Conservation (phyloP, 2,329 filamentous ascomycete species). For the Botrytis medusae region DNA sequence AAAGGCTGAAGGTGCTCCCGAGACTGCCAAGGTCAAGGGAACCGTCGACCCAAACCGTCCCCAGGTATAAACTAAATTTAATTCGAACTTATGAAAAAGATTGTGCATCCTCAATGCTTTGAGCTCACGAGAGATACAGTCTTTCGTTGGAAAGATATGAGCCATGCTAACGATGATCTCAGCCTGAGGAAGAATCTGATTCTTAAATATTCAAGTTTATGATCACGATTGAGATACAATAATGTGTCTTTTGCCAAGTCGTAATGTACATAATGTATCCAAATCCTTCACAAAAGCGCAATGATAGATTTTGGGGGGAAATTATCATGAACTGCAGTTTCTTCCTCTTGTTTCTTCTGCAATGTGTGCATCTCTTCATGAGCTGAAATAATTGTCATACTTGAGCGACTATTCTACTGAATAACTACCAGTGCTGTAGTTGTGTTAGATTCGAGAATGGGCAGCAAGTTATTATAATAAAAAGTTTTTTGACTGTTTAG, state of each 20-base stretch:
- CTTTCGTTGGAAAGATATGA: constrained; percentile 26
- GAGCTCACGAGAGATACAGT: constrained; percentile 21
- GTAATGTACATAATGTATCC: constrained; percentile 28
- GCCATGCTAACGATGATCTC: constrained; percentile 26
- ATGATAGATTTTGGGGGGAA: background rate
- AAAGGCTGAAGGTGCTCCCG: constrained; percentile 57
- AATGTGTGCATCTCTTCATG: constrained; percentile 7
- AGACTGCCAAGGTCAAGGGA: constrained; percentile 55
- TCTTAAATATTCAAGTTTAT: constrained; percentile 11
- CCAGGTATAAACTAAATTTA: constrained; percentile 32
- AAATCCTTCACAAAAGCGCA: constrained; percentile 9
- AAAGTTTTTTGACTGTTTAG: background rate
- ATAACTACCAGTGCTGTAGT: background rate
- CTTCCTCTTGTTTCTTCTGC: background rate
- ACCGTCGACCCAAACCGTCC: constrained; percentile 43
- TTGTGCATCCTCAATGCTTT: constrained; percentile 9
- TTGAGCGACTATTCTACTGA: background rate
- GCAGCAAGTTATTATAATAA: background rate
- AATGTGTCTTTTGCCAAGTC: constrained; percentile 6
- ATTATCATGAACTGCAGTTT: background rate
- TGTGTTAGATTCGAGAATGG: background rate
- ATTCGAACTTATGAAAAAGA: constrained; percentile 7
- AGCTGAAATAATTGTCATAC: background rate
- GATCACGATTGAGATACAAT: constrained; percentile 10
- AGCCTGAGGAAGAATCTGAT: constrained; percentile 25